A percentile compares a stretch with the other conserved stretches of the same genome.
These are phyloP conservation scores for Nakazawaea wickerhamii DNA, from an alignment of 805 yeast species.

Conservation along the genomic window DNA sequence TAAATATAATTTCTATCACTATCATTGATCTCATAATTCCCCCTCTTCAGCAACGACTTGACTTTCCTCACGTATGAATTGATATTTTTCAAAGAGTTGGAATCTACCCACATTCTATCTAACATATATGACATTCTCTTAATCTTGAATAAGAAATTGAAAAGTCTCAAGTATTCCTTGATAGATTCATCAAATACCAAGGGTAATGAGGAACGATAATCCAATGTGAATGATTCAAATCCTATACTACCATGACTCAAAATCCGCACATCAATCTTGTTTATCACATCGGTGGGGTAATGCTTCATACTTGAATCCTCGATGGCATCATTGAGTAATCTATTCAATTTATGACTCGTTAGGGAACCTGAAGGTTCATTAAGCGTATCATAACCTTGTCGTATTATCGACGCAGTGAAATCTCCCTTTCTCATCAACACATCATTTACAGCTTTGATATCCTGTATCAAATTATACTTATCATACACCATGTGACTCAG, in stretches of 20 bases:
- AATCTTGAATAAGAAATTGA: slow-evolving; percentile 80
- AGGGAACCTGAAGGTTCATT: slow-evolving; percentile 58
- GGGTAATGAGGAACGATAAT: slow-evolving; percentile 53
- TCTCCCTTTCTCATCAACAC: slow-evolving; percentile 78
- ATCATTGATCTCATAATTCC: slow-evolving; percentile 11
- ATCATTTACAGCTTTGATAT: slow-evolving; percentile 57
- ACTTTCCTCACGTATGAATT: slow-evolving; percentile 15
- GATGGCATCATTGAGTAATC: slow-evolving; percentile 60
- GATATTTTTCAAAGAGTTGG: slow-evolving; percentile 21
- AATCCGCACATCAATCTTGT: slow-evolving; percentile 75
- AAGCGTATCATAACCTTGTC: slow-evolving; percentile 47
- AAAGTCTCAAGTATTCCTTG: slow-evolving; percentile 67
- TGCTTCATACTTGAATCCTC: slow-evolving; percentile 43
- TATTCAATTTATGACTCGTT: slow-evolving; percentile 60
- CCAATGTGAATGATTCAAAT: slow-evolving; percentile 91
- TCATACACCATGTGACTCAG: slow-evolving; percentile 44
- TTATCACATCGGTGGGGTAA: slow-evolving; percentile 33
- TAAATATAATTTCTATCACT: slow-evolving; percentile 18
- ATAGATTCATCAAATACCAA: slow-evolving; percentile 37
- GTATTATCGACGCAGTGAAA: slow-evolving; percentile 61
- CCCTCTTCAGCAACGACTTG: slow-evolving; percentile 8
- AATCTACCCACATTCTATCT: slow-evolving; percentile 40
- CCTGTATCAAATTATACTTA: slow-evolving; percentile 44
- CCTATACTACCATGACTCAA: slow-evolving; percentile 71
- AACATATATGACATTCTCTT: slow-evolving; percentile 55